Conservation (phyloP, 768 basidiomycete species). For the Tricholoma sp. region DNA sequence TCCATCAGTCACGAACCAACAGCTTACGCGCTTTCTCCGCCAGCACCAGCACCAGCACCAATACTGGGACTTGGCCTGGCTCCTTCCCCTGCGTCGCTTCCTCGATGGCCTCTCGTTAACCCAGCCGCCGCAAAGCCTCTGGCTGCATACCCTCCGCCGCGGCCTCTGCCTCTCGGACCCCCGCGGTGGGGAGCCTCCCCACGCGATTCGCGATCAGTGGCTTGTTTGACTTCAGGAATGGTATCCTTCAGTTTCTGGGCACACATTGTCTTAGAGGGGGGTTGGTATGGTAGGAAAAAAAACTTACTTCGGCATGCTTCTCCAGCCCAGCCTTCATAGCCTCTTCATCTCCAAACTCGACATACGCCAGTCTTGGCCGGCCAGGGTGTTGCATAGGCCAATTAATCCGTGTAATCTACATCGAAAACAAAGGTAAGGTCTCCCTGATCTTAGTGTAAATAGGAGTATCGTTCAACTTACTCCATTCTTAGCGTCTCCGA, state of each 20-base stretch:
- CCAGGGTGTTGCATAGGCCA: constrained; percentile 46
- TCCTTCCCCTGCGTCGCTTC: neutral
- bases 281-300: neutral
- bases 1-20: neutral
- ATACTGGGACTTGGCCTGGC: neutral
- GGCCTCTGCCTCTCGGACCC: constrained; percentile 15
- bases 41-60: neutral
- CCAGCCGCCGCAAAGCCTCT: constrained; percentile 4
- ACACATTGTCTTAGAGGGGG: neutral
- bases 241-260: constrained; percentile 68
- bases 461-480: constrained; percentile 17
- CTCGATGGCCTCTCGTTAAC: neutral
- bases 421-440: neutral
- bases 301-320: constrained; percentile 65
- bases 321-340: constrained; percentile 76
- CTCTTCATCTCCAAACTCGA: constrained; percentile 89
- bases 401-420: constrained; percentile 63
- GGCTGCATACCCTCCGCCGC: constrained; percentile 16
- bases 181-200: constrained; percentile 29
- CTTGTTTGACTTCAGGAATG: constrained; percentile 64
- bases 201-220: constrained; percentile 51
- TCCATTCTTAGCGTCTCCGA: constrained; percentile 65
- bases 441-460: neutral
- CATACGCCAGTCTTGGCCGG: constrained; percentile 66
- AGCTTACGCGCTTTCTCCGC: neutral